phyloP scores from a whole-genome alignment of 2,329 filamentous ascomycete genomes.

The Aureobasidium mangrovei region DNA sequence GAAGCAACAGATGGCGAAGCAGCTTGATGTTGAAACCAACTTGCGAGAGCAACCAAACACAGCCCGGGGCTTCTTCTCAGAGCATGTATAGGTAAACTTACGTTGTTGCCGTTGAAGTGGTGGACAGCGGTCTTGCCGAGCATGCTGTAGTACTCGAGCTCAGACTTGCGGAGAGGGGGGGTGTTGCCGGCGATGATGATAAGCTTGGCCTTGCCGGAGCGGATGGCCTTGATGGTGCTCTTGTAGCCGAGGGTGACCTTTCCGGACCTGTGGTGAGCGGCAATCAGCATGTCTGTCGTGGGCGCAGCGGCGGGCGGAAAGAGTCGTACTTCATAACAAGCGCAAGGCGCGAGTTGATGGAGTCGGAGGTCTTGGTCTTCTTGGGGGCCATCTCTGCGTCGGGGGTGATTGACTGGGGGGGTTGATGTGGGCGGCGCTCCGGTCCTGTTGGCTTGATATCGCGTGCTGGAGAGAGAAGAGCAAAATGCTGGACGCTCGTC shows the following conservation, averaged over 20 bases:
- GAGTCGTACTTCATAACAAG: slow-evolving; percentile 59
- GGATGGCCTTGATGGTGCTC: slow-evolving; percentile 80
- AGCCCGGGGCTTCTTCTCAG: slow-evolving; percentile 23
- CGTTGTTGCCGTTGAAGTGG: slow-evolving; percentile 98
- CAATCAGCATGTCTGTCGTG: slow-evolving; percentile 15
- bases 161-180: slow-evolving; percentile 92
- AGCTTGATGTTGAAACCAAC: slow-evolving; percentile 10
- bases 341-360: slow-evolving; percentile 62
- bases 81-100: slow-evolving; percentile 52
- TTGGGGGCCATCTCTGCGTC: slow-evolving; percentile 37
- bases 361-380: slow-evolving; percentile 78
- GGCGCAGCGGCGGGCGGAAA: not conserved
- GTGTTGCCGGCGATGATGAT: slow-evolving; percentile 95
- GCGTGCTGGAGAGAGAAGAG: slow-evolving; percentile 4
- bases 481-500: not conserved
- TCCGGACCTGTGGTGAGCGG: slow-evolving; percentile 24
- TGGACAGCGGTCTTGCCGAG: slow-evolving; percentile 89
- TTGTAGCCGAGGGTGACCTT: slow-evolving; percentile 84
- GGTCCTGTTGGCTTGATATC: slow-evolving; percentile 5
- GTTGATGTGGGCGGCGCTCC: slow-evolving; percentile 11
- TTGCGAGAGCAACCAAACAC: slow-evolving; percentile 7
- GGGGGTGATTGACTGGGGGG: not conserved
- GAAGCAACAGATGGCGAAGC: slow-evolving; percentile 5
- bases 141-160: slow-evolving; percentile 77
- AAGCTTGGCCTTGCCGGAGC: slow-evolving; percentile 96